Percentiles rank a stretch among this genome's conserved stretches.
Evolutionary conservation across 768 basidiomycete species (phyloP).

Genomic region (Podaxis sp.): DNA sequence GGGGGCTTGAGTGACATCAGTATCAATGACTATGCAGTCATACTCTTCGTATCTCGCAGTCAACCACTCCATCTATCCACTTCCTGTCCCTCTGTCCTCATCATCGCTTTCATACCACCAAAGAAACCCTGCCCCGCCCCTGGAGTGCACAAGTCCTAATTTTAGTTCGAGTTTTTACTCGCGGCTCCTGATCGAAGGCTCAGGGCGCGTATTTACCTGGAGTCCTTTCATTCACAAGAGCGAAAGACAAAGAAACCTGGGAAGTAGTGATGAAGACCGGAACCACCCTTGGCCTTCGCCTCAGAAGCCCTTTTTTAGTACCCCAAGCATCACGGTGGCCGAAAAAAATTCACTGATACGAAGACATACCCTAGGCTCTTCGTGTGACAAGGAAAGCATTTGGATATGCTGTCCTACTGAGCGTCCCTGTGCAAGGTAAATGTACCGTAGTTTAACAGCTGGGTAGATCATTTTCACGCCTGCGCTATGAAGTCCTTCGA

Average conservation of each 20-base stretch:
- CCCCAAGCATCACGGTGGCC: too few species aligned
- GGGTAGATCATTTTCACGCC: too few species aligned
- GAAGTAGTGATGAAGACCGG: too few species aligned
- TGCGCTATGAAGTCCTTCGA: not conserved
- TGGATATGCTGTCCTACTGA: not conserved
- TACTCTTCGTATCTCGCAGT: not conserved
- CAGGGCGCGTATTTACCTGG: too few species aligned
- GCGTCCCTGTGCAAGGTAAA: not conserved
- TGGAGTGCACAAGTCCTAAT: not conserved
- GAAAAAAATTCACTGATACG: too few species aligned
- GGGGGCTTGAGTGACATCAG: constrained; percentile 1
- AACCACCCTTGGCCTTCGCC: too few species aligned
- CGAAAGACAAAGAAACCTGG: too few species aligned
- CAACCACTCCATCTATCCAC: constrained; percentile 1
- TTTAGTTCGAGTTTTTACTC: not conserved
- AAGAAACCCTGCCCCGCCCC: not conserved
- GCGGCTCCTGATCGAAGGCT: too few species aligned
- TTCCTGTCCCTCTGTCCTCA: not conserved
- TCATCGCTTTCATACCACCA: not conserved
- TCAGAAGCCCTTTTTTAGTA: too few species aligned
- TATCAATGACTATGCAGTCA: not conserved
- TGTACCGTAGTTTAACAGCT: not conserved
- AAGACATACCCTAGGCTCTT: too few species aligned
- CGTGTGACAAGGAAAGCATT: not conserved
- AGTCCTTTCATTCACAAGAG: too few species aligned